These are phyloP conservation scores for Beauveria caledonica DNA, from an alignment of 2,329 filamentous ascomycete species.

Conservation along the genomic window DNA sequence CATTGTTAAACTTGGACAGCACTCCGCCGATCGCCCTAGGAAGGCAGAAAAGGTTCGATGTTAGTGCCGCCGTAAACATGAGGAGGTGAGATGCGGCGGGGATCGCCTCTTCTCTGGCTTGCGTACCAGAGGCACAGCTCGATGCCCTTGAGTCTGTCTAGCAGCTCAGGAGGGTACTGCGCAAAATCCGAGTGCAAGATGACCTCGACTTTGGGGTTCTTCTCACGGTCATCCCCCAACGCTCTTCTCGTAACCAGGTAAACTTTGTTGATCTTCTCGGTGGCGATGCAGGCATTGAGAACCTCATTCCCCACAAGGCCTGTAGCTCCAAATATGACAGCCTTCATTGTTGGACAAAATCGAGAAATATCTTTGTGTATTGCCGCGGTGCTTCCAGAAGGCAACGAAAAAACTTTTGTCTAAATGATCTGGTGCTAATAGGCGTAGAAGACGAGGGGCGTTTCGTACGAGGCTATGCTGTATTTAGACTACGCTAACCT, in stretches of 20 bases:
- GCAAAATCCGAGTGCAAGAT: conserved; percentile 46
- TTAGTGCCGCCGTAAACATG: neutral
- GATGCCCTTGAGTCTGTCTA: conserved; percentile 37
- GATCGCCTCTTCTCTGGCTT: neutral
- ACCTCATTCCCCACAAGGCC: conserved; percentile 48
- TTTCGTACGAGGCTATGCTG: neutral
- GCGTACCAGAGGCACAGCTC: conserved; percentile 57
- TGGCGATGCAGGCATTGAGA: conserved; percentile 40
- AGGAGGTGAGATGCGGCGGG: neutral
- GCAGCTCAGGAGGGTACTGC: conserved; percentile 33
- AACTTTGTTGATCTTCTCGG: conserved; percentile 42
- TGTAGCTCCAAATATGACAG: conserved; percentile 51
- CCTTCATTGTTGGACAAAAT: conserved; percentile 38
- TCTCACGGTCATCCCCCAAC: conserved; percentile 32
- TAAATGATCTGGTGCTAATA: neutral
- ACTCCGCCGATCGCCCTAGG: conserved; percentile 32
- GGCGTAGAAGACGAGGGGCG: neutral
- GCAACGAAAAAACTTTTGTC: neutral
- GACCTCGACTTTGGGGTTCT: conserved; percentile 40
- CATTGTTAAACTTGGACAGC: conserved; percentile 39
- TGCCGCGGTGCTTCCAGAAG: neutral
- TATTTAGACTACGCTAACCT: neutral
- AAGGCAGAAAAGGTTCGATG: neutral
- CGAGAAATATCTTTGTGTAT: neutral
- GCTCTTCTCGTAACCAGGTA: conserved; percentile 42